Evolutionary conservation across 495 filamentous ascomycete genomes (phyloP).

Genomic region (Lasiosphaeriaceae sp.): DNA sequence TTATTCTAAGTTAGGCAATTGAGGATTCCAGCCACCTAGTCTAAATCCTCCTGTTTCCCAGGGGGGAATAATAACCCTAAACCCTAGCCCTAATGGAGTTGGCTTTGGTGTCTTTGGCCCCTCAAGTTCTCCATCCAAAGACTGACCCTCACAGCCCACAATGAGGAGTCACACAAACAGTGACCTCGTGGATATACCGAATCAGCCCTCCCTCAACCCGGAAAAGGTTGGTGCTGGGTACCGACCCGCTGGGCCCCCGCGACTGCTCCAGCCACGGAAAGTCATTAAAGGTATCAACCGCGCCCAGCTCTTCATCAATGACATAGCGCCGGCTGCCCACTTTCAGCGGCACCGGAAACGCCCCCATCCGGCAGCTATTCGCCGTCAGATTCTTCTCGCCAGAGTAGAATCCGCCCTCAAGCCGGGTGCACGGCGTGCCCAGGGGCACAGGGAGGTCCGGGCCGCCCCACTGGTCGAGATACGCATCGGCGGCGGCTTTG

Average conservation of each 20-base stretch:
- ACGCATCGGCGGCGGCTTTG: conserved; percentile 34
- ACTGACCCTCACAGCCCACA: conserved; percentile 10
- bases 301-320: conserved; percentile 35
- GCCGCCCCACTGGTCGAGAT: conserved; percentile 34
- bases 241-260: conserved; percentile 17
- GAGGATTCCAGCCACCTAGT: too few relatives aligned
- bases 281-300: conserved; percentile 32
- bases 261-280: conserved; percentile 34
- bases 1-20: too few relatives aligned
- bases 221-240: conserved; percentile 31
- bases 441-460: conserved; percentile 25
- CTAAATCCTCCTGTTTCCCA: too few relatives aligned
- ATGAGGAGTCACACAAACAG: conserved; percentile 13
- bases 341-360: conserved; percentile 28
- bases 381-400: conserved; percentile 18
- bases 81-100: too few relatives aligned
- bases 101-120: too few relatives aligned
- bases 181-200: conserved; percentile 33
- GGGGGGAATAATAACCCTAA: too few relatives aligned
- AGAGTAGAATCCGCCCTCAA: conserved; percentile 40
- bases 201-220: conserved; percentile 34
- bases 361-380: conserved; percentile 36
- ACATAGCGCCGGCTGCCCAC: conserved; percentile 34
- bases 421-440: conserved; percentile 28
- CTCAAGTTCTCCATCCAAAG: too few relatives aligned